Evolutionary conservation across 2,329 filamentous ascomycete species (phyloP).

Genomic region (Scedosporium dehoogii): DNA sequence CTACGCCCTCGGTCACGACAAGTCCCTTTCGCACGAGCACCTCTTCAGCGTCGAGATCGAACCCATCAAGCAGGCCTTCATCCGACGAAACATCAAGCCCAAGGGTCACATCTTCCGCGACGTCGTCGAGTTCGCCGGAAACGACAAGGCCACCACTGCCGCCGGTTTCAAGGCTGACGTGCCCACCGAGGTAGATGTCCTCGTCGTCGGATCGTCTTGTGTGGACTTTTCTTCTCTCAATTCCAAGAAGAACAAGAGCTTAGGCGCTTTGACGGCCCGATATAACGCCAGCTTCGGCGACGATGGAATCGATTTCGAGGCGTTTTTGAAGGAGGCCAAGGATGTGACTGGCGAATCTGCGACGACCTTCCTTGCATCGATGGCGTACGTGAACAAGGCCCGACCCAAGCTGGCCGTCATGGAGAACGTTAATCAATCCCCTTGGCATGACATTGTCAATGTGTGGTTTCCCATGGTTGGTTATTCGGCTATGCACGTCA

Average conservation of each 20-base stretch:
- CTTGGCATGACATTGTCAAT: slow-evolving; percentile 44
- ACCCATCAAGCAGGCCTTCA: slow-evolving; percentile 54
- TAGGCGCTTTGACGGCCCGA: background rate
- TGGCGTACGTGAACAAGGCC: slow-evolving; percentile 42
- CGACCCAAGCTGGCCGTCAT: slow-evolving; percentile 56
- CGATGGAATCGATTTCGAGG: background rate
- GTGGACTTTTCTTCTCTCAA: slow-evolving; percentile 66
- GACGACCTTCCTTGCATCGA: slow-evolving; percentile 53
- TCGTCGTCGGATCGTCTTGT: slow-evolving; percentile 66
- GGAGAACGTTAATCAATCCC: slow-evolving; percentile 57
- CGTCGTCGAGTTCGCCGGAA: slow-evolving; percentile 41
- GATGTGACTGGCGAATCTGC: slow-evolving; percentile 48
- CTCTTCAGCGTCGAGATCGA: slow-evolving; percentile 55
- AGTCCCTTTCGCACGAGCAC: slow-evolving; percentile 38
- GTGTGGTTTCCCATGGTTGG: slow-evolving; percentile 32
- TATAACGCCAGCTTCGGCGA: background rate
- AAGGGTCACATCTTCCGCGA: slow-evolving; percentile 44
- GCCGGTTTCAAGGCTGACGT: slow-evolving; percentile 50
- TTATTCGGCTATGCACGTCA: slow-evolving; percentile 41
- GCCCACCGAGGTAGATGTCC: slow-evolving; percentile 48
- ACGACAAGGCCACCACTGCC: slow-evolving; percentile 45
- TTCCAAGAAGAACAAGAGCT: slow-evolving; percentile 31
- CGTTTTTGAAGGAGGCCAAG: slow-evolving; percentile 34
- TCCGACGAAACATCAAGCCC: slow-evolving; percentile 47
- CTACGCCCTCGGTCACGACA: slow-evolving; percentile 18